Percentiles rank a stretch among this genome's conserved stretches.
Conservation (phyloP, 208 protist genomes). For the Trypanosoma vivax region DNA sequence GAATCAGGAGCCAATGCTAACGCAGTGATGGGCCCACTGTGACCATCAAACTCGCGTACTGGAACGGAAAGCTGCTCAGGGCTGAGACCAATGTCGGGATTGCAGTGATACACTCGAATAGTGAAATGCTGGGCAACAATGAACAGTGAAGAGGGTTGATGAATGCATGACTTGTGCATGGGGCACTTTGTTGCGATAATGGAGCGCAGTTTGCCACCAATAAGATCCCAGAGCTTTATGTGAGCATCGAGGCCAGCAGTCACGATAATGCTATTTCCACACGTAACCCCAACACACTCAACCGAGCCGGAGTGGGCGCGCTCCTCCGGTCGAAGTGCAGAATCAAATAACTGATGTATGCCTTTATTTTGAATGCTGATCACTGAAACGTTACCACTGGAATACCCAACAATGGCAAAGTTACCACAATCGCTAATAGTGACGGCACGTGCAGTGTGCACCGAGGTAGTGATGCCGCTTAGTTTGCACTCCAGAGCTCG, state of each 20-base stretch:
- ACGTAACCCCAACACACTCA: conserved; percentile 71
- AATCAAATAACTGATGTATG: conserved; percentile 70
- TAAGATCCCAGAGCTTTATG: conserved; percentile 77
- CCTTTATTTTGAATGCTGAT: conserved; percentile 78
- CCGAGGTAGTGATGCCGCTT: conserved; percentile 50
- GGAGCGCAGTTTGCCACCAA: conserved; percentile 27
- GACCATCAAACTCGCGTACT: conserved; percentile 72
- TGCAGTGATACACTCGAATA: conserved; percentile 71
- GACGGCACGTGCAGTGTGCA: conserved; percentile 68
- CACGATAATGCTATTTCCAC: conserved; percentile 62
- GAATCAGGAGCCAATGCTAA: conserved; percentile 71
- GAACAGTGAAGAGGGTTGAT: conserved; percentile 61
- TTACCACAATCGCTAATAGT: conserved; percentile 83
- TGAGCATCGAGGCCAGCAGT: conserved; percentile 65
- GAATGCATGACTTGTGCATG: conserved; percentile 63
- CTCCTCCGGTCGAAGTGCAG: conserved; percentile 11
- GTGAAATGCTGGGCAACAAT: conserved; percentile 69
- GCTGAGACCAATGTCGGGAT: conserved; percentile 52
- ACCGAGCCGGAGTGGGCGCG: conserved; percentile 61
- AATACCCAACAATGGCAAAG: conserved; percentile 83
- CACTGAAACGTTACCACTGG: conserved; percentile 64
- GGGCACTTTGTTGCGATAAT: conserved; percentile 41
- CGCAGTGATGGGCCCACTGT: conserved; percentile 75
- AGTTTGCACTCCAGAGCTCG: conserved; percentile 73
- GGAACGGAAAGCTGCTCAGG: conserved; percentile 32